A percentile compares a stretch with the other conserved stretches of the same genome.
These are phyloP conservation scores for Cudoniella acicularis DNA, from an alignment of 495 filamentous ascomycete genomes.

Conservation along the genomic window DNA sequence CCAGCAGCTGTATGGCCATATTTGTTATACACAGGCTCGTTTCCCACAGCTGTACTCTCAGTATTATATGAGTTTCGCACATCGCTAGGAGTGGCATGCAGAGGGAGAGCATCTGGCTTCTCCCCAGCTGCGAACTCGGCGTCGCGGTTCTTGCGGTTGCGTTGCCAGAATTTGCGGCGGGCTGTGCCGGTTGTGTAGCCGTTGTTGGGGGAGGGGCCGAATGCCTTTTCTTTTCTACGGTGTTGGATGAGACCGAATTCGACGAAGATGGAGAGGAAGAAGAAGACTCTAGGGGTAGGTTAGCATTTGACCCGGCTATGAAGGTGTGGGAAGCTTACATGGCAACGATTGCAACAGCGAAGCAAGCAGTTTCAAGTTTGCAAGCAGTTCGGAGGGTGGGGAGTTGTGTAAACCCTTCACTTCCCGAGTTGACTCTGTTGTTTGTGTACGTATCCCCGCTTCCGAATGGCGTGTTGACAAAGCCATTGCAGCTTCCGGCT, in stretches of 20 bases:
- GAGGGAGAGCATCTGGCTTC: conserved; percentile 30
- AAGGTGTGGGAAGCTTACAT: conserved; percentile 54
- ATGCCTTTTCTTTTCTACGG: conserved; percentile 74
- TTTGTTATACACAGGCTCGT: conserved; percentile 15
- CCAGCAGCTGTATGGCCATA: conserved; percentile 11
- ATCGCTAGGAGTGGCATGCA: conserved; percentile 21
- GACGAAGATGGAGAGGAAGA: conserved; percentile 59
- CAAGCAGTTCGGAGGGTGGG: conserved; percentile 58
- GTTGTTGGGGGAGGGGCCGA: conserved; percentile 73
- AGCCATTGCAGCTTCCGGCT: conserved; percentile 55
- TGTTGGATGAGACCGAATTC: conserved; percentile 63
- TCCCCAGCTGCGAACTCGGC: conserved; percentile 34
- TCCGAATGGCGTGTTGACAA: conserved; percentile 64
- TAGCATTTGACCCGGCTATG: neutral
- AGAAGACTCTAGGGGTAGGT: conserved; percentile 53
- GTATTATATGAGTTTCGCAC: conserved; percentile 17
- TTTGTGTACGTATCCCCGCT: conserved; percentile 47
- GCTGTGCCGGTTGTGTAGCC: conserved; percentile 68
- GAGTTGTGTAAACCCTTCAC: conserved; percentile 33
- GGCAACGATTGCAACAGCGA: conserved; percentile 74
- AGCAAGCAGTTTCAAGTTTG: conserved; percentile 63
- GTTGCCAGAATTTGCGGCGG: conserved; percentile 44
- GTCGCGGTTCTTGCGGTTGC: conserved; percentile 37
- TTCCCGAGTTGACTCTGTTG: conserved; percentile 30
- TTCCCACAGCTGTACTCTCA: conserved; percentile 20